Percentiles rank a stretch among this genome's conserved stretches.
phyloP scores from a whole-genome alignment of 1,139 yeast genomes.

The Geotrichum aggregatum region DNA sequence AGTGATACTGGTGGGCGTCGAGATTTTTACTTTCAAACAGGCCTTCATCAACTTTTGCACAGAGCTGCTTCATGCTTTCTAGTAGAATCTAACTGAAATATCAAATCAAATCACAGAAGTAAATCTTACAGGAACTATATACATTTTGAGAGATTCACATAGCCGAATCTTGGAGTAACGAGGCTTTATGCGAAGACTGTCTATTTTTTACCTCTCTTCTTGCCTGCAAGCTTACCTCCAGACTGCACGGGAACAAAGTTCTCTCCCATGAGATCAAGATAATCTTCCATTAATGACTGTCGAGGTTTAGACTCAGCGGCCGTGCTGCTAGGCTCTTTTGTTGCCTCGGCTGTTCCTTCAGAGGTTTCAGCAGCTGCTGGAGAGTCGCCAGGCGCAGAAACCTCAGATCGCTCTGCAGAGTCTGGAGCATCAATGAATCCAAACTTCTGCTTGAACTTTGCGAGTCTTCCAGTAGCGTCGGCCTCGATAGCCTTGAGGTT shows the following conservation, averaged over 20 bases:
- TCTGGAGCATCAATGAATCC: slow-evolving; percentile 42
- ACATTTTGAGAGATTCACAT: slow-evolving; percentile 3
- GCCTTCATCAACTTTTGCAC: too few relatives aligned
- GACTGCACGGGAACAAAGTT: slow-evolving; percentile 59
- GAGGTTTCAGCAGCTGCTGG: slow-evolving; percentile 23
- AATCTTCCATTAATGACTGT: slow-evolving; percentile 46
- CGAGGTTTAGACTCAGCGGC: slow-evolving; percentile 15
- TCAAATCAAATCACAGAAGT: slow-evolving; percentile 3
- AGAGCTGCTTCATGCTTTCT: too few relatives aligned
- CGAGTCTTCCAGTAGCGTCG: slow-evolving; percentile 79
- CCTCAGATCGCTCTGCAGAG: slow-evolving; percentile 20
- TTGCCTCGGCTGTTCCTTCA: slow-evolving; percentile 31
- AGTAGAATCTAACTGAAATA: too few relatives aligned
- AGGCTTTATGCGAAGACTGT: slow-evolving; percentile 4
- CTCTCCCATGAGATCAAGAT: slow-evolving; percentile 59
- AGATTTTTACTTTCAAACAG: too few relatives aligned
- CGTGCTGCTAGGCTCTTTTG: slow-evolving; percentile 16
- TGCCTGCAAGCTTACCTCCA: slow-evolving; percentile 58
- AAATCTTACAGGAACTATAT: background rate
- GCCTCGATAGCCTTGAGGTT: slow-evolving; percentile 73
- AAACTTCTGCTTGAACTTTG: slow-evolving; percentile 75
- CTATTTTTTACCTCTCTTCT: slow-evolving; percentile 41
- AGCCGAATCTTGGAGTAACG: slow-evolving; percentile 12
- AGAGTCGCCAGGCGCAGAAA: background rate
- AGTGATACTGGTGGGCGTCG: too few relatives aligned